phyloP scores from a whole-genome alignment of 2,329 filamentous ascomycete genomes.

The Sordariomycetes sp. region DNA sequence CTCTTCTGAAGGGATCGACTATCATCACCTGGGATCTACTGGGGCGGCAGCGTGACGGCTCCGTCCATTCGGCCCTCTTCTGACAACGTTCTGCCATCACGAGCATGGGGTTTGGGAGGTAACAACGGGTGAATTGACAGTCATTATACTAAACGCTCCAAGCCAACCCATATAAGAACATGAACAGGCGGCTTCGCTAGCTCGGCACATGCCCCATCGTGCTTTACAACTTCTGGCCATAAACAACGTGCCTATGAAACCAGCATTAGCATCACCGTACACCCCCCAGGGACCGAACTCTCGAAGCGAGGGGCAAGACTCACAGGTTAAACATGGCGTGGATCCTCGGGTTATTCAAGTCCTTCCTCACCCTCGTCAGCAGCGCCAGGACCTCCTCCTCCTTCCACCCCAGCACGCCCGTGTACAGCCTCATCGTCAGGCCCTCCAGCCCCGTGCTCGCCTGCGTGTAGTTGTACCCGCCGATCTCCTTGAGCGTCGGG shows the following conservation, averaged over 20 bases:
- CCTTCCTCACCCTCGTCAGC: not conserved
- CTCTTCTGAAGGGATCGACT: too few relatives aligned
- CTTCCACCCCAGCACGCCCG: slow-evolving; percentile 26
- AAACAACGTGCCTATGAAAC: not conserved
- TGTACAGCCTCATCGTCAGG: slow-evolving; percentile 28
- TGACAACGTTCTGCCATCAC: too few relatives aligned
- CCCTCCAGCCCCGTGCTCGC: slow-evolving; percentile 31
- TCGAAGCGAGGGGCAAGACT: slow-evolving; percentile 1
- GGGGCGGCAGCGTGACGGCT: too few relatives aligned
- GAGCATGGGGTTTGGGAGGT: too few relatives aligned
- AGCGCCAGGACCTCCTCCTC: slow-evolving; percentile 37
- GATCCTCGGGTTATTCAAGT: slow-evolving; percentile 7
- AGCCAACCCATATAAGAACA: too few relatives aligned
- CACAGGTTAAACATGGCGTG: slow-evolving; percentile 16
- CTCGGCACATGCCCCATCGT: too few relatives aligned
- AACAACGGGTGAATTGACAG: too few relatives aligned
- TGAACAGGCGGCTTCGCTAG: too few relatives aligned
- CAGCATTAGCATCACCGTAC: not conserved
- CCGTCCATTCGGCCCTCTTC: too few relatives aligned
- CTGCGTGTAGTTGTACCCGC: slow-evolving; percentile 33
- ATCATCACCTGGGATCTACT: too few relatives aligned
- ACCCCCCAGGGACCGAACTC: slow-evolving; percentile 33
- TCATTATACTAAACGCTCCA: too few relatives aligned
- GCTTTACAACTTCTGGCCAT: not conserved
- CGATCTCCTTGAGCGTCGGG: slow-evolving; percentile 28